phyloP scores from a whole-genome alignment of 257 asterid genomes.

The Solanum medicagineum region DNA sequence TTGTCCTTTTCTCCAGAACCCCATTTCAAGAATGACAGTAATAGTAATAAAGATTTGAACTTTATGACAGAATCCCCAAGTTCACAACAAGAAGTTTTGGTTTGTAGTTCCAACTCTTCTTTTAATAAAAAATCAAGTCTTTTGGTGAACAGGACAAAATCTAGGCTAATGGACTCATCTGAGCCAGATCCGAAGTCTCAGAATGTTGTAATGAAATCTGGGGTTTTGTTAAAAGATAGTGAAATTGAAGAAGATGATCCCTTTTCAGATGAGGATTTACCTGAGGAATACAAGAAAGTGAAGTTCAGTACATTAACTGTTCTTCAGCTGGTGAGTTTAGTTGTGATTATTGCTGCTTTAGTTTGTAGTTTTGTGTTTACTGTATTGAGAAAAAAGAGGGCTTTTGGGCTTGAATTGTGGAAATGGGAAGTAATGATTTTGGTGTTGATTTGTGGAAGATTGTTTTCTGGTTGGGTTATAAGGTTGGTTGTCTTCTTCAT shows the following conservation, averaged over 20 bases:
- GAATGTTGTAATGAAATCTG: slow-evolving; percentile 25
- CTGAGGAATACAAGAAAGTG: slow-evolving; percentile 54
- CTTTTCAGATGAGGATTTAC: slow-evolving; percentile 71
- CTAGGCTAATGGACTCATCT: slow-evolving; percentile 55
- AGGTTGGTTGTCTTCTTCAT: slow-evolving; percentile 48
- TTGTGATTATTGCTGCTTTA: slow-evolving; percentile 40
- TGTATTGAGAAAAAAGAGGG: slow-evolving; percentile 5
- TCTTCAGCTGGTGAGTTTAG: slow-evolving; percentile 48
- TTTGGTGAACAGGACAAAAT: slow-evolving; percentile 33
- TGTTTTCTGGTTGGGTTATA: slow-evolving; percentile 75
- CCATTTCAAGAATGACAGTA: neutral
- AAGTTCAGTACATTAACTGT: slow-evolving; percentile 37
- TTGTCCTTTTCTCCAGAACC: neutral
- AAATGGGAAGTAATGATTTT: slow-evolving; percentile 75
- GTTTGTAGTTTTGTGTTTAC: slow-evolving; percentile 32
- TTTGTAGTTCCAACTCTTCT: slow-evolving; percentile 48
- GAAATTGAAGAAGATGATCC: slow-evolving; percentile 80
- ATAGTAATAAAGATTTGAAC: slow-evolving; percentile 21
- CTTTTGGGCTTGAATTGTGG: slow-evolving; percentile 49
- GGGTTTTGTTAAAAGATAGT: slow-evolving; percentile 29
- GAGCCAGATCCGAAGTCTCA: slow-evolving; percentile 27
- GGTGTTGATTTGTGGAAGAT: slow-evolving; percentile 67
- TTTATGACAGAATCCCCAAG: slow-evolving; percentile 25
- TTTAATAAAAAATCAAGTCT: slow-evolving; percentile 41
- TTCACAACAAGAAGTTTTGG: slow-evolving; percentile 34